A percentile compares a stretch with the other conserved stretches of the same genome.
Evolutionary conservation across 2,329 filamentous ascomycete species (phyloP).

Genomic region (Trichoderma sp.): DNA sequence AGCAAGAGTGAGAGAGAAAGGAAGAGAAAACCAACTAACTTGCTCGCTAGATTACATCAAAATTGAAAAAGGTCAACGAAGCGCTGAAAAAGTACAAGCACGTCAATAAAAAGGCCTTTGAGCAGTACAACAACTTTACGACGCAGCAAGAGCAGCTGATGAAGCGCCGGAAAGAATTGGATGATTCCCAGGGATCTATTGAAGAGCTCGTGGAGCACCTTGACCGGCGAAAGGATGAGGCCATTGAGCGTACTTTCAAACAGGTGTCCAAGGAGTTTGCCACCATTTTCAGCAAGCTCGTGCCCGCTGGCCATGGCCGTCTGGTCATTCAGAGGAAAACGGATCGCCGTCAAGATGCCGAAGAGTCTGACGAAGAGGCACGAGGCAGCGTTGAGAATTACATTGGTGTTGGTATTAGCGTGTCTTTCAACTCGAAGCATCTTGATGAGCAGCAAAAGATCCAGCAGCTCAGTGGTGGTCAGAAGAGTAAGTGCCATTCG

Average conservation of each 20-base stretch:
- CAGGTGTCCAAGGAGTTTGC: constrained; percentile 94
- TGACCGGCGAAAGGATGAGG: constrained; percentile 94
- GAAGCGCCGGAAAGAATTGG: constrained; percentile 80
- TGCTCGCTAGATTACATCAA: constrained; percentile 50
- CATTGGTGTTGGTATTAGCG: constrained; percentile 90
- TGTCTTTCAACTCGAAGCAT: constrained; percentile 97
- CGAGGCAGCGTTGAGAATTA: constrained; percentile 86
- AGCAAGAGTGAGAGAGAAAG: too few species aligned
- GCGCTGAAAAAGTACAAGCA: constrained; percentile 94
- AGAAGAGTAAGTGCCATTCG: constrained; percentile 71
- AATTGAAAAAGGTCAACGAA: constrained; percentile 87
- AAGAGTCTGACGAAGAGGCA: constrained; percentile 66
- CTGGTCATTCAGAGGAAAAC: constrained; percentile 89
- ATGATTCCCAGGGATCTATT: constrained; percentile 81
- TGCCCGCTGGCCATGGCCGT: constrained; percentile 86
- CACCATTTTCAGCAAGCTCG: constrained; percentile 88
- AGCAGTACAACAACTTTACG: constrained; percentile 97
- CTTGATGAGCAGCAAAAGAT: constrained; percentile 95
- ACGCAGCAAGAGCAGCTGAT: constrained; percentile 84
- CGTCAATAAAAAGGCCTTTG: constrained; percentile 99
- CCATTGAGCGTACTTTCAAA: constrained; percentile 97
- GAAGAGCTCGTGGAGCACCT: constrained; percentile 88
- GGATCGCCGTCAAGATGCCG: constrained; percentile 60
- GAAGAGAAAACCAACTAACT: constrained; percentile 17
- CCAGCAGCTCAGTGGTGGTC: constrained; percentile 92